A percentile compares a stretch with the other conserved stretches of the same genome.
Evolutionary conservation across 306 rosid genomes (phyloP).

Genomic region (Oemleria cerasiformis): DNA sequence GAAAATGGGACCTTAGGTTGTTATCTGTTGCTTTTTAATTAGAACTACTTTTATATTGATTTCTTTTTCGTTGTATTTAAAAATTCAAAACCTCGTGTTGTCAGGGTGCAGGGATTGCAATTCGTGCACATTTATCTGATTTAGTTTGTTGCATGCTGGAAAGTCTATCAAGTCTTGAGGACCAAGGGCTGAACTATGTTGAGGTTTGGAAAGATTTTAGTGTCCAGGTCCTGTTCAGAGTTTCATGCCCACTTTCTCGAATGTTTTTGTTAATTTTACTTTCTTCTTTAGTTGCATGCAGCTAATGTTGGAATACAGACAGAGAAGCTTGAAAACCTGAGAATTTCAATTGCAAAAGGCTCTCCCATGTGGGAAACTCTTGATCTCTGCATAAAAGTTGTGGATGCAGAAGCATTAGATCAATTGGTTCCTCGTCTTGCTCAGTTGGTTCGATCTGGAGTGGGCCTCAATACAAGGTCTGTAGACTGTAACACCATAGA

Average conservation of each 20-base stretch:
- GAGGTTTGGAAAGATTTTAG: constrained; percentile 59
- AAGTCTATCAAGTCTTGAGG: constrained; percentile 96
- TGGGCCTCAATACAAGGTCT: constrained; percentile 96
- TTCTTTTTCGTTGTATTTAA: background rate
- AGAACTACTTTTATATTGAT: background rate
- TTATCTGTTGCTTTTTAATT: background rate
- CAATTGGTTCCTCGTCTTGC: constrained; percentile 82
- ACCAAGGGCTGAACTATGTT: constrained; percentile 86
- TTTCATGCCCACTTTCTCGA: constrained; percentile 9
- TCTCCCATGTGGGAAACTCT: constrained; percentile 99
- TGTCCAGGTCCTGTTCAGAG: constrained; percentile 15
- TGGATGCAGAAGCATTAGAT: constrained; percentile 70
- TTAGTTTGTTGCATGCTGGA: constrained; percentile 97
- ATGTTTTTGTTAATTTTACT: constrained; percentile 15
- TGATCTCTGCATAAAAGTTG: constrained; percentile 80
- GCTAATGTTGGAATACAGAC: constrained; percentile 82
- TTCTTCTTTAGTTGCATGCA: constrained; percentile 71
- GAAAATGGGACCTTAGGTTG: background rate
- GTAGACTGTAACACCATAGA: background rate
- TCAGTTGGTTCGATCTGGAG: constrained; percentile 88
- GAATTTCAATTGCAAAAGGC: constrained; percentile 93
- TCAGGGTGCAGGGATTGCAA: constrained; percentile 89
- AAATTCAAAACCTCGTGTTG: constrained; percentile 5
- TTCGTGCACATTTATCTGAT: constrained; percentile 84
- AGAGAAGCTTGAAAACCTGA: constrained; percentile 86